phyloP scores from a whole-genome alignment of 352 stramenopile genomes.

The Globisporangium viniferum region DNA sequence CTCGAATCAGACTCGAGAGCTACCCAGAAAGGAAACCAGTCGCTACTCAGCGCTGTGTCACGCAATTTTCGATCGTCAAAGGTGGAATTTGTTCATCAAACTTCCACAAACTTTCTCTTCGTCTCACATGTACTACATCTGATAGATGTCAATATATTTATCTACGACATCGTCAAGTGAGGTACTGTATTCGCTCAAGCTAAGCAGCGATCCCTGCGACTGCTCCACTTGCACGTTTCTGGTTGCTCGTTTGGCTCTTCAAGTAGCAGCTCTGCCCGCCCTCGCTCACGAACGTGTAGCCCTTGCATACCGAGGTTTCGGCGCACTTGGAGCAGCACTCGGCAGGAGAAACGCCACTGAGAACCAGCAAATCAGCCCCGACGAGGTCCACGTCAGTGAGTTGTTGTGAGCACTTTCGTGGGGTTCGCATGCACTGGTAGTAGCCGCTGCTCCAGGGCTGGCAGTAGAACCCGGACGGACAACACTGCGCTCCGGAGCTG shows the following conservation, averaged over 20 bases:
- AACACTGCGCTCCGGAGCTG: constrained; percentile 21
- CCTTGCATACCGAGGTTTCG: not conserved
- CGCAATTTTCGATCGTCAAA: too few species aligned
- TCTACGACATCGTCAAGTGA: too few species aligned
- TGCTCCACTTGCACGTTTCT: not conserved
- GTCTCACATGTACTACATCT: too few species aligned
- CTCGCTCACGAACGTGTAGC: not conserved
- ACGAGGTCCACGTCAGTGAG: not conserved
- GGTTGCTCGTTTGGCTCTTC: not conserved
- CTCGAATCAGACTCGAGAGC: too few species aligned
- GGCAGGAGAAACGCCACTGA: not conserved
- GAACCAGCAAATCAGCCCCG: not conserved
- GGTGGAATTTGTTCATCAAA: too few species aligned
- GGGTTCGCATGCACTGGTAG: constrained; percentile 1
- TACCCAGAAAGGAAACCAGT: too few species aligned
- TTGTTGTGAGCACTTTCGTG: not conserved
- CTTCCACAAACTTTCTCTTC: too few species aligned
- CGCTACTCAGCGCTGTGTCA: too few species aligned
- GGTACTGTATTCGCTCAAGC: too few species aligned
- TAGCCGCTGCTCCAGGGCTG: constrained; percentile 34
- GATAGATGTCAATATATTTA: too few species aligned
- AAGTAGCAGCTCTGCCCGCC: not conserved
- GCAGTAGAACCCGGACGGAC: constrained; percentile 38
- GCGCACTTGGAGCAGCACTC: not conserved
- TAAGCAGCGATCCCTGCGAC: not conserved